Conservation (phyloP, 306 rosid genomes). For the Lathyrus tuberosus region DNA sequence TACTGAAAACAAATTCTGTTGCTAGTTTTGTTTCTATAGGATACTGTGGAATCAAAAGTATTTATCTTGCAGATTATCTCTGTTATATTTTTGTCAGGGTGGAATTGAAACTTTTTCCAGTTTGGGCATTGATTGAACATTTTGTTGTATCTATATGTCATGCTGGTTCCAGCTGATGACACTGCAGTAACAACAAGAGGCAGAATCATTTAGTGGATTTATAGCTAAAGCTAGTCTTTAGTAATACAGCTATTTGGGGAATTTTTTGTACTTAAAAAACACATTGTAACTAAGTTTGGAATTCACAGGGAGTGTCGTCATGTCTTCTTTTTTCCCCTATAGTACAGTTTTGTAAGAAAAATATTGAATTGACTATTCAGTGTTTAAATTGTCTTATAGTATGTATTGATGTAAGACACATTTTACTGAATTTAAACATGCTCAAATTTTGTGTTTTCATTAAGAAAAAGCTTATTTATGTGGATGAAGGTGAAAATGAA, state of each 20-base stretch:
- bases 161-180: slow-evolving; percentile 45
- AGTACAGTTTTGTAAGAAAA: slow-evolving; percentile 24
- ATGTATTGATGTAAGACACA: neutral
- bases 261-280: slow-evolving; percentile 18
- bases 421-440: neutral
- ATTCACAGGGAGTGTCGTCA: slow-evolving; percentile 12
- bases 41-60: slow-evolving; percentile 19
- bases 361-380: slow-evolving; percentile 18
- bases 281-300: slow-evolving; percentile 24
- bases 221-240: slow-evolving; percentile 22
- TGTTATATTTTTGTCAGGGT: slow-evolving; percentile 47
- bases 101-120: slow-evolving; percentile 62
- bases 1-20: neutral
- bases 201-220: slow-evolving; percentile 29
- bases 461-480: no score
- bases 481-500: no score
- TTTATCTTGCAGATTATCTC: slow-evolving; percentile 40
- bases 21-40: slow-evolving; percentile 9
- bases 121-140: slow-evolving; percentile 66
- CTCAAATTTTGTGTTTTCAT: neutral
- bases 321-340: neutral
- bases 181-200: slow-evolving; percentile 36
- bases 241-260: slow-evolving; percentile 15
- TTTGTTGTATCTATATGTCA: slow-evolving; percentile 48
- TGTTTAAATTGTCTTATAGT: neutral